Evolutionary conservation across 2,329 filamentous ascomycete genomes (phyloP).

Genomic region (Cladosporium austrohemisphaericum): DNA sequence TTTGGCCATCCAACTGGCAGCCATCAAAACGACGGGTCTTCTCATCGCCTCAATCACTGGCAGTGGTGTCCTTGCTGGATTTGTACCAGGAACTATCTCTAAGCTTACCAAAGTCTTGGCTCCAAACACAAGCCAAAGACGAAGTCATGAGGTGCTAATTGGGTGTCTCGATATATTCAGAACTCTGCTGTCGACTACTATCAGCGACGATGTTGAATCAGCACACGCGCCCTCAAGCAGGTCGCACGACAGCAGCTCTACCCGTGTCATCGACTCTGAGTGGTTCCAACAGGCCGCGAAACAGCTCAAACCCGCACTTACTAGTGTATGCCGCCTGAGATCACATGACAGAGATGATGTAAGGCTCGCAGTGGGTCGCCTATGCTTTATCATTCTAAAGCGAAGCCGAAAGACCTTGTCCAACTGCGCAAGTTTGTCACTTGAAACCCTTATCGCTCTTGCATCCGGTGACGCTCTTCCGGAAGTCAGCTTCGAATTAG

Average conservation of each 20-base stretch:
- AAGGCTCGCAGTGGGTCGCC: conserved; percentile 59
- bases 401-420: conserved; percentile 71
- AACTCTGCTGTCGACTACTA: conserved; percentile 17
- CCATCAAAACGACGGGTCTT: conserved; percentile 60
- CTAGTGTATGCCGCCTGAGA: conserved; percentile 71
- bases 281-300: conserved; percentile 52
- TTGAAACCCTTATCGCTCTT: conserved; percentile 77
- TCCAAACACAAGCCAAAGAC: conserved; percentile 59
- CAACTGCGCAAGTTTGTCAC: conserved; percentile 65
- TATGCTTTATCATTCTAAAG: conserved; percentile 74
- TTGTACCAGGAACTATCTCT: conserved; percentile 85
- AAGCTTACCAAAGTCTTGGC: conserved; percentile 72
- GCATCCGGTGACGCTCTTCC: conserved; percentile 48
- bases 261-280: background rate
- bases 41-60: conserved; percentile 65
- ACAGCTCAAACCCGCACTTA: conserved; percentile 79
- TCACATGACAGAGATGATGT: conserved; percentile 68
- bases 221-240: conserved; percentile 16
- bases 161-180: conserved; percentile 25
- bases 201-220: conserved; percentile 15
- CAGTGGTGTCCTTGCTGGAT: conserved; percentile 71
- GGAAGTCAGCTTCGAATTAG: conserved; percentile 42
- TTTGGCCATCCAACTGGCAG: conserved; percentile 66
- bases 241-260: background rate
- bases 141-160: conserved; percentile 60